Evolutionary conservation across 805 yeast genomes (phyloP).

Genomic region (Teunomyces kruisii): DNA sequence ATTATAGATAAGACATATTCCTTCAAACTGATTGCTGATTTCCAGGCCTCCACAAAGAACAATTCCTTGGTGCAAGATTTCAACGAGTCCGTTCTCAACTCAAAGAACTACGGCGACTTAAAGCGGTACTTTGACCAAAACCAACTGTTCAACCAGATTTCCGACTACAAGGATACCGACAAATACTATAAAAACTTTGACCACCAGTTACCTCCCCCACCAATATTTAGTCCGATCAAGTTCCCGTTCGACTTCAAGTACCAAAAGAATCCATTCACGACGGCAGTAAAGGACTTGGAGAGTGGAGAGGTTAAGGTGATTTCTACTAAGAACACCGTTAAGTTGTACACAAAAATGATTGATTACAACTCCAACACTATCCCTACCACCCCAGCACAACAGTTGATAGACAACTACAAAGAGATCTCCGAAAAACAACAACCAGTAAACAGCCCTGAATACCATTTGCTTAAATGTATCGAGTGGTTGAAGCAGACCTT

Average conservation of each 20-base stretch:
- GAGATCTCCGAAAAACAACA: slow-evolving; percentile 33
- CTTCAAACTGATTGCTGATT: slow-evolving; percentile 86
- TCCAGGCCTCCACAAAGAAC: slow-evolving; percentile 66
- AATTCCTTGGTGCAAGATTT: slow-evolving; percentile 39
- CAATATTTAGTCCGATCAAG: slow-evolving; percentile 71
- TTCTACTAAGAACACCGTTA: slow-evolving; percentile 44
- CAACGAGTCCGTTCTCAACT: slow-evolving; percentile 23
- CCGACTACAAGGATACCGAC: slow-evolving; percentile 25
- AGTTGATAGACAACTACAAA: slow-evolving; percentile 37
- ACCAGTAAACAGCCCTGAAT: slow-evolving; percentile 31
- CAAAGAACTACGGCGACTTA: slow-evolving; percentile 23
- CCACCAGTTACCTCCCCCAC: slow-evolving; percentile 80
- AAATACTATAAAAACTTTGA: slow-evolving; percentile 32
- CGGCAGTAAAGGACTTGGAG: slow-evolving; percentile 50
- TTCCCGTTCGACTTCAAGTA: slow-evolving; percentile 79
- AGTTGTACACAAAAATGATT: slow-evolving; percentile 53
- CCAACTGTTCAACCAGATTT: slow-evolving; percentile 22
- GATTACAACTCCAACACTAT: slow-evolving; percentile 43
- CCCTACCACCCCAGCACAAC: slow-evolving; percentile 52
- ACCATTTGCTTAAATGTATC: slow-evolving; percentile 42
- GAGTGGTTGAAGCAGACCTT: slow-evolving; percentile 50
- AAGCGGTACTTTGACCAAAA: slow-evolving; percentile 23
- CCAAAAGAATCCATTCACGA: slow-evolving; percentile 63
- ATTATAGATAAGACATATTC: slow-evolving; percentile 67
- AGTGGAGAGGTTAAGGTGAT: slow-evolving; percentile 60